phyloP scores from a whole-genome alignment of 2,329 filamentous ascomycete genomes.

The Endocalyx cinctus region DNA sequence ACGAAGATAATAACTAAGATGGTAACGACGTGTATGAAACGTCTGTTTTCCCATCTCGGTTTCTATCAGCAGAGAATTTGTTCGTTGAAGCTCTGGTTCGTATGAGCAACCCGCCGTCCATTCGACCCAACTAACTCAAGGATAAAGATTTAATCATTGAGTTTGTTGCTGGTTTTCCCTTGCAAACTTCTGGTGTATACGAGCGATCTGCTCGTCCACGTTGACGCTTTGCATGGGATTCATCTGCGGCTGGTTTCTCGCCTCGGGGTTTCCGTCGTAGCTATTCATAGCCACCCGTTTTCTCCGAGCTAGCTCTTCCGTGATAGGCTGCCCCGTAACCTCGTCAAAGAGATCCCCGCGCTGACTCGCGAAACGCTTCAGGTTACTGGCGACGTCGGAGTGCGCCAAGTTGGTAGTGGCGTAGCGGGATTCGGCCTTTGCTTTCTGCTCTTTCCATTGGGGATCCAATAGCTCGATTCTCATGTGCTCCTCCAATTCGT shows the following conservation, averaged over 20 bases:
- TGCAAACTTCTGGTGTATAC: constrained; percentile 52
- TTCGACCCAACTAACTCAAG: too few species aligned
- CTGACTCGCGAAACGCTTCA: constrained; percentile 90
- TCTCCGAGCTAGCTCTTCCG: constrained; percentile 65
- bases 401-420: constrained; percentile 83
- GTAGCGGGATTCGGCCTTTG: constrained; percentile 79
- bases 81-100: too few species aligned
- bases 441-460: constrained; percentile 91
- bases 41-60: too few species aligned
- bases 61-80: too few species aligned
- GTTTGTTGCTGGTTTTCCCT: constrained; percentile 30
- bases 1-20: not conserved
- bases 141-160: too few species aligned
- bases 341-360: constrained; percentile 82
- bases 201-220: constrained; percentile 79
- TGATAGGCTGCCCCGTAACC: constrained; percentile 61
- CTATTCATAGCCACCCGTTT: constrained; percentile 68
- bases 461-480: constrained; percentile 92
- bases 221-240: constrained; percentile 64
- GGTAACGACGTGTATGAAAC: not conserved
- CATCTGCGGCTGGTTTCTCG: constrained; percentile 48
- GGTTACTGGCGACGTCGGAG: constrained; percentile 83
- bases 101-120: too few species aligned
- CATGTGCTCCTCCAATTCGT: constrained; percentile 89
- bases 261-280: constrained; percentile 63